These are phyloP conservation scores for Bondarzewia mesenterica DNA, from an alignment of 1,284 basidiomycete species.

Conservation along the genomic window DNA sequence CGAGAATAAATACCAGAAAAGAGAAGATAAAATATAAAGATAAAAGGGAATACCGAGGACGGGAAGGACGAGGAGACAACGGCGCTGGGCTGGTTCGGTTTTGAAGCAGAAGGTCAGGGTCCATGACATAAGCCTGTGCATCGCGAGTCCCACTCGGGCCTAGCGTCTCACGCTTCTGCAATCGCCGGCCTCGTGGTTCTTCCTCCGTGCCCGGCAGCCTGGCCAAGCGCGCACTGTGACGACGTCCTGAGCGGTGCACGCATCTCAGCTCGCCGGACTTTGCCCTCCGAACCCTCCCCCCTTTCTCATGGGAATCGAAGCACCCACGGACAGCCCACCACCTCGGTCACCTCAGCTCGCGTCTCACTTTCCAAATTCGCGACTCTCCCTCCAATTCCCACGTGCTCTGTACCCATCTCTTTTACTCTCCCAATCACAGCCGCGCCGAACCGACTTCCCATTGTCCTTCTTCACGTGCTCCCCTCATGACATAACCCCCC, in stretches of 20 bases:
- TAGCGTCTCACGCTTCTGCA: conserved; percentile 7
- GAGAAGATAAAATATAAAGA: neutral
- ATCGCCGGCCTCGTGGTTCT: neutral
- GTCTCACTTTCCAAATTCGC: conserved; percentile 3
- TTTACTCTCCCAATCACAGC: neutral
- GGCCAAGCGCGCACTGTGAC: neutral
- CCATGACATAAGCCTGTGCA: conserved; percentile 13
- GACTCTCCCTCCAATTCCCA: conserved; percentile 3
- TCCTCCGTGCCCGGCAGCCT: conserved; percentile 2
- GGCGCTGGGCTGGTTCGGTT: conserved; percentile 3
- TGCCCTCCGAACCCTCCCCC: conserved; percentile 5
- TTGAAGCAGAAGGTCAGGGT: conserved; percentile 15
- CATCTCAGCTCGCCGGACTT: conserved; percentile 9
- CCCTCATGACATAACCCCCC: neutral
- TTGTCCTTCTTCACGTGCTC: neutral
- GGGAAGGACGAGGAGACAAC: conserved; percentile 1
- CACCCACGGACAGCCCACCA: conserved; percentile 8
- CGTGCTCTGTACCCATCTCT: neutral
- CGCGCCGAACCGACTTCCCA: neutral
- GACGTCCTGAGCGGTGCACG: conserved; percentile 1
- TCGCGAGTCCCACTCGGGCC: conserved; percentile 8
- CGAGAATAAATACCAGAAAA: conserved; percentile 11
- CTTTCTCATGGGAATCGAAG: conserved; percentile 16
- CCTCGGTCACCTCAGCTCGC: conserved; percentile 3
- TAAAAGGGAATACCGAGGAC: conserved; percentile 9